These are phyloP conservation scores for Colletotrichum tropicale DNA, from an alignment of 2,329 filamentous ascomycete species.

Conservation along the genomic window DNA sequence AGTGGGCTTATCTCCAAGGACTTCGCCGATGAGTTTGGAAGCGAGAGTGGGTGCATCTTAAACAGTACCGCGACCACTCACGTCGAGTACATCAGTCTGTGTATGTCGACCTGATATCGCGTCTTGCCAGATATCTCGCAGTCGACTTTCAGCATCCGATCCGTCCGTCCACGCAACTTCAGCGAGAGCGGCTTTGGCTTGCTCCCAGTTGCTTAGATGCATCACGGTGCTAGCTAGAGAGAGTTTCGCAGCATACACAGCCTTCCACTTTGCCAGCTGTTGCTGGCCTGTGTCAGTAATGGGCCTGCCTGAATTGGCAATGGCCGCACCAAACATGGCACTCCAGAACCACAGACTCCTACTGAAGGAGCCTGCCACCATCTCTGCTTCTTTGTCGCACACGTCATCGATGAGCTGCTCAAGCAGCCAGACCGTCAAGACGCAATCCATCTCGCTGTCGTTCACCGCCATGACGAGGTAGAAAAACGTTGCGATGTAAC, in stretches of 20 bases:
- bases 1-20: not conserved
- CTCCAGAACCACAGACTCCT: constrained; percentile 51
- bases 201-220: constrained; percentile 41
- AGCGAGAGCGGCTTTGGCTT: constrained; percentile 38
- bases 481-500: constrained; percentile 52
- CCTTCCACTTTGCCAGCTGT: constrained; percentile 41
- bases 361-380: constrained; percentile 45
- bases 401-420: constrained; percentile 50
- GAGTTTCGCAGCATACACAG: constrained; percentile 45
- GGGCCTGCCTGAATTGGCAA: constrained; percentile 40
- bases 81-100: not conserved
- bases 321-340: constrained; percentile 48
- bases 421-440: constrained; percentile 49
- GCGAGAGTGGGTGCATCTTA: not conserved
- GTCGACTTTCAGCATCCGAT: constrained; percentile 42
- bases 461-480: constrained; percentile 51
- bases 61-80: not conserved
- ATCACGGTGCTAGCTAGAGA: constrained; percentile 41
- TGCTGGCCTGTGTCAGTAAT: constrained; percentile 37
- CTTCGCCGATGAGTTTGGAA: not conserved
- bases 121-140: constrained; percentile 45
- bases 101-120: constrained; percentile 30
- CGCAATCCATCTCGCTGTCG: constrained; percentile 43
- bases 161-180: constrained; percentile 45
- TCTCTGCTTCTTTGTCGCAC: constrained; percentile 41